Conservation (phyloP, 2,329 filamentous ascomycete species). For the Pyrenochaeta sp. region DNA sequence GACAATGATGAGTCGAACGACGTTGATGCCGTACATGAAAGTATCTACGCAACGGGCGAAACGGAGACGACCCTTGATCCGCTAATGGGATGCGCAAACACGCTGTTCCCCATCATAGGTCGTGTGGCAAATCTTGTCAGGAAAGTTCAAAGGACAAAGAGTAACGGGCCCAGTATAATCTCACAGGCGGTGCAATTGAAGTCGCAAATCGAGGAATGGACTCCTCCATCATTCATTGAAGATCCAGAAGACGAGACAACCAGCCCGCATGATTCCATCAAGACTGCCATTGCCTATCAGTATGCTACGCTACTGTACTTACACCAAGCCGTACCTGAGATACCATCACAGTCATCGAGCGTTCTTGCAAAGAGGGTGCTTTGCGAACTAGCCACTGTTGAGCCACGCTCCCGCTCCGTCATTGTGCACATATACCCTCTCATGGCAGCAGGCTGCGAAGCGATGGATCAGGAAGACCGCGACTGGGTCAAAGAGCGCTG, state of each 20-base stretch:
- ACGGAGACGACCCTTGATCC: constrained; percentile 69
- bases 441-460: constrained; percentile 72
- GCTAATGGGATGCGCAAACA: constrained; percentile 73
- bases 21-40: constrained; percentile 54
- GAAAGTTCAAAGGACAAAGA: constrained; percentile 63
- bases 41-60: constrained; percentile 42
- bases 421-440: constrained; percentile 77
- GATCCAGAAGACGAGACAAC: constrained; percentile 70
- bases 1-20: constrained; percentile 66
- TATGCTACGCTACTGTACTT: constrained; percentile 72
- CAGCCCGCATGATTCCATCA: constrained; percentile 69
- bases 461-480: constrained; percentile 65
- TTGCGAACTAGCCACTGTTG: constrained; percentile 69
- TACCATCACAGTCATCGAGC: constrained; percentile 66
- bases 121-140: constrained; percentile 72
- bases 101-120: constrained; percentile 73
- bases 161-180: constrained; percentile 69
- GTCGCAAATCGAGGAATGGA: constrained; percentile 67
- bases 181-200: constrained; percentile 70
- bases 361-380: constrained; percentile 70
- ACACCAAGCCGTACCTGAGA: constrained; percentile 73
- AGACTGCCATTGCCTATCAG: constrained; percentile 73
- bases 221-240: constrained; percentile 65
- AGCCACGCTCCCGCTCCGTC: constrained; percentile 67
- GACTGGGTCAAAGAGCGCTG: constrained; percentile 71